Evolutionary conservation across 345 rosid species (phyloP), one percentile per base, ranked within the genome.

Genomic region (Citrus maxima): DNA sequence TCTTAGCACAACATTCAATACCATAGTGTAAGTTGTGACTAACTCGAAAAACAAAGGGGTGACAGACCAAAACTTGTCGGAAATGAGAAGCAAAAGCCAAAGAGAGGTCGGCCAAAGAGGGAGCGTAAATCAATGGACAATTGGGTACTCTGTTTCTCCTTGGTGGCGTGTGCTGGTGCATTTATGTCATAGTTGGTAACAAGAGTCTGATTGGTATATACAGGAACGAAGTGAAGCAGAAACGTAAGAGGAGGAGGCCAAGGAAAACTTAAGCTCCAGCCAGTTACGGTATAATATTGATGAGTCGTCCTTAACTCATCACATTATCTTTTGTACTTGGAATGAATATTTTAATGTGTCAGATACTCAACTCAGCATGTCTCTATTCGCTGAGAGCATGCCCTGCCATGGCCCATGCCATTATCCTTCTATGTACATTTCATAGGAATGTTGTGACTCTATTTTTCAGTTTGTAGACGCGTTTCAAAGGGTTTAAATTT

Each of bases 171-270:
- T 58, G 51, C 49, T 32, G 30, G 30, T 79, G 35, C 67, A 38
- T 12, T 58, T 32, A 2, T 24, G 37, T 32, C 24, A 27, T 27
- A 34, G 46, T 7, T 56, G 21, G 60, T 54, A 58, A 18, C 74
- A 28, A 7, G 19, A 38, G 46, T 56, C 58, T 42, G 5, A 60
- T 32, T 24, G 9, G 40, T 37, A 6, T 7, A 6, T 75, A 74
- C 70, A 49, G 82, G 79, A 42, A 28, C 19, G 70, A 49, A 0
- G 73, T 28, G 61, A 58, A 12, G 40, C 76, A 9, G 37, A 70
- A 70, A 19, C 63, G 64, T 5, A 62, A 67, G 66, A 60, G 71
- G 37, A 76, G 79, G 42, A 71, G 82, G 65, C 82, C 82, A 40
- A 66, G 22, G 70, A 66, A 25, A 65, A 7, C 64, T 25, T 25